A percentile compares a stretch with the other conserved stretches of the same genome.
Conservation (phyloP, 441 rosid species). For the Jatropha podagrica region DNA sequence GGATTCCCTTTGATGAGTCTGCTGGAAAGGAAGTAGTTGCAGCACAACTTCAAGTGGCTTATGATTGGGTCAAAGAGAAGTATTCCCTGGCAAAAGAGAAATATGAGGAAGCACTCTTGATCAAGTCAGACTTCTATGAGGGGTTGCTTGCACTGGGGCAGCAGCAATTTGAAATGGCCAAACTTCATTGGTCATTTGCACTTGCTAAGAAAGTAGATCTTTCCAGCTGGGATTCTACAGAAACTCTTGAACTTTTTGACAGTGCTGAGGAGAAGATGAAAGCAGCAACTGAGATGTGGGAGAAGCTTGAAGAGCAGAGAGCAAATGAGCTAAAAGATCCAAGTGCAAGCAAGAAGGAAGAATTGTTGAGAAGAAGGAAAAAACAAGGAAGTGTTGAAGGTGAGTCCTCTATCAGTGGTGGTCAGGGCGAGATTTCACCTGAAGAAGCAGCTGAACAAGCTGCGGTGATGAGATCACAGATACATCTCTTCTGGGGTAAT, state of each 20-base stretch:
- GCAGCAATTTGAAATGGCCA: slow-evolving; percentile 98
- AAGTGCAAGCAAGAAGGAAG: slow-evolving; percentile 72
- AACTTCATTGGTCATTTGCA: slow-evolving; percentile 88
- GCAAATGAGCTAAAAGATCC: slow-evolving; percentile 69
- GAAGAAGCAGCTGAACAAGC: slow-evolving; percentile 98
- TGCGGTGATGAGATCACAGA: slow-evolving; percentile 92
- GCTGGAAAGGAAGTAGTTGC: slow-evolving; percentile 60
- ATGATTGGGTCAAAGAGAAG: slow-evolving; percentile 82
- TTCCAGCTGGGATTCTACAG: slow-evolving; percentile 67
- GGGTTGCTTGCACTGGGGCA: slow-evolving; percentile 90
- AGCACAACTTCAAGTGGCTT: slow-evolving; percentile 74
- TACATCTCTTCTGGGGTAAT: slow-evolving; percentile 98
- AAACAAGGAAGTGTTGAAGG: slow-evolving; percentile 56
- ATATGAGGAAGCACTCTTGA: slow-evolving; percentile 70
- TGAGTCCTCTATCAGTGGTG: slow-evolving; percentile 39
- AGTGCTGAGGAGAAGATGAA: slow-evolving; percentile 93
- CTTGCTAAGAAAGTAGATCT: slow-evolving; percentile 79
- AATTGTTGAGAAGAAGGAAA: slow-evolving; percentile 67
- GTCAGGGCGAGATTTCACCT: slow-evolving; percentile 50
- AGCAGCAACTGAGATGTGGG: slow-evolving; percentile 95
- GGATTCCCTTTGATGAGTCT: slow-evolving; percentile 88
- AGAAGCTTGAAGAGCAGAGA: slow-evolving; percentile 85
- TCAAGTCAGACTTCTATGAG: slow-evolving; percentile 92
- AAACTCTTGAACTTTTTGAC: slow-evolving; percentile 69
- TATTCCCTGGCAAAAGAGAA: slow-evolving; percentile 76